Percentiles rank a stretch among this genome's conserved stretches.
These are phyloP conservation scores for Colletotrichum gigasporum DNA, from an alignment of 2,329 filamentous ascomycete genomes.

Conservation along the genomic window DNA sequence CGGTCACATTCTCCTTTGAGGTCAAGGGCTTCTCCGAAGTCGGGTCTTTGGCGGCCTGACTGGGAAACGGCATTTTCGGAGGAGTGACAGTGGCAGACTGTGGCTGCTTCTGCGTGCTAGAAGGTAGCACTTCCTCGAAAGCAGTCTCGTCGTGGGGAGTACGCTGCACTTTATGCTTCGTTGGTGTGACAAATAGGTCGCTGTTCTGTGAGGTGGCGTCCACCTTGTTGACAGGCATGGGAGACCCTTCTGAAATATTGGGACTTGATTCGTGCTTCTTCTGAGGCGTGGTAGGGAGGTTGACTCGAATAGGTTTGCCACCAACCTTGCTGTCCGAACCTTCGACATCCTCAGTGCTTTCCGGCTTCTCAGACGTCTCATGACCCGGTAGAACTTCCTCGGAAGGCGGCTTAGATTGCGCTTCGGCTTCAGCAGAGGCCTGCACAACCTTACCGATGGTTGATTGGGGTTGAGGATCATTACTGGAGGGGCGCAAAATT, in stretches of 20 bases:
- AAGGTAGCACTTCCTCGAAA: too few species aligned
- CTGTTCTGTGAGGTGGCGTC: neutral
- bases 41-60: too few species aligned
- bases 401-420: conserved; percentile 41
- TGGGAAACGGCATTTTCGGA: too few species aligned
- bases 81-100: too few species aligned
- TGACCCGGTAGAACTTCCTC: conserved; percentile 37
- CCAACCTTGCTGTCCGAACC: neutral
- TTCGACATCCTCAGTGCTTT: neutral
- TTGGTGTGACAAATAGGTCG: neutral
- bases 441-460: neutral
- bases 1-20: neutral
- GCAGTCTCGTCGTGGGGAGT: too few species aligned
- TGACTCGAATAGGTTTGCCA: conserved; percentile 6
- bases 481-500: neutral
- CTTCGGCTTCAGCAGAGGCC: conserved; percentile 3
- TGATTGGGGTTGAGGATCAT: neutral
- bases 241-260: neutral
- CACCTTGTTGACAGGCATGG: neutral
- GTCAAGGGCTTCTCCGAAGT: neutral
- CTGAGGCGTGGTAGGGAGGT: conserved; percentile 14
- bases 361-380: neutral
- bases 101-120: too few species aligned
- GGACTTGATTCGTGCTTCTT: neutral
- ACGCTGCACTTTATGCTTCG: too few species aligned